Conservation (phyloP, 2,329 filamentous ascomycete genomes). For the Fusarium brevicatenulatum region DNA sequence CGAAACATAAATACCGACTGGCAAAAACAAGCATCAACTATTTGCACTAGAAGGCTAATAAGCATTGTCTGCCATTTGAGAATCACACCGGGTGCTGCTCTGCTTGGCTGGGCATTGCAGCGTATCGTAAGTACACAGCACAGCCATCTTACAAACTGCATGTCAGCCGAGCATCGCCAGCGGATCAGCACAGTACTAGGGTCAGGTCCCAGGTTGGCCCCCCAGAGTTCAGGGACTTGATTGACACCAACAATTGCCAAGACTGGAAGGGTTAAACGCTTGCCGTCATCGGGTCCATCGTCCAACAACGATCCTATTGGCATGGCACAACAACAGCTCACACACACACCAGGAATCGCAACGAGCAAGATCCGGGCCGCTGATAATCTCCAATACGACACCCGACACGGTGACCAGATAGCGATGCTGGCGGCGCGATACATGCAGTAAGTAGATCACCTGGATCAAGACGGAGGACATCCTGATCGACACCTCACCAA, state of each 20-base stretch:
- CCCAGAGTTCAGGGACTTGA: constrained; percentile 31
- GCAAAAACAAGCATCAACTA: constrained; percentile 12
- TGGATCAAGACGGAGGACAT: constrained; percentile 2
- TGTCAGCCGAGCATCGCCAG: constrained; percentile 38
- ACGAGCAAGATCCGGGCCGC: constrained; percentile 31
- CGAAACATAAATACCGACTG: neutral
- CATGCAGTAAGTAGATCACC: constrained; percentile 12
- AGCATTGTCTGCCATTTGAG: neutral
- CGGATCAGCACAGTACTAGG: constrained; percentile 31
- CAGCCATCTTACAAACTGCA: constrained; percentile 31
- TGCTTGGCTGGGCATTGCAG: constrained; percentile 3
- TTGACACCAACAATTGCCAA: constrained; percentile 35
- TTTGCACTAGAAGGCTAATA: neutral
- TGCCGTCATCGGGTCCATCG: constrained; percentile 35
- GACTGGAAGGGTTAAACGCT: constrained; percentile 26
- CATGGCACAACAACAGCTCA: neutral
- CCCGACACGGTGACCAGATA: neutral
- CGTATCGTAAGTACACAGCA: constrained; percentile 26
- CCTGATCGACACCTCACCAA: constrained; percentile 26
- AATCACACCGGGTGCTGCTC: neutral
- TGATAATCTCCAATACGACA: neutral
- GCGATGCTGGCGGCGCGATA: neutral
- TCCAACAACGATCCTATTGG: constrained; percentile 15
- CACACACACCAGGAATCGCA: constrained; percentile 20
- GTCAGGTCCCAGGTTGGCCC: constrained; percentile 27